Evolutionary conservation across 2,329 filamentous ascomycete species (phyloP).

Genomic region (Aspergillus costaricaensis): DNA sequence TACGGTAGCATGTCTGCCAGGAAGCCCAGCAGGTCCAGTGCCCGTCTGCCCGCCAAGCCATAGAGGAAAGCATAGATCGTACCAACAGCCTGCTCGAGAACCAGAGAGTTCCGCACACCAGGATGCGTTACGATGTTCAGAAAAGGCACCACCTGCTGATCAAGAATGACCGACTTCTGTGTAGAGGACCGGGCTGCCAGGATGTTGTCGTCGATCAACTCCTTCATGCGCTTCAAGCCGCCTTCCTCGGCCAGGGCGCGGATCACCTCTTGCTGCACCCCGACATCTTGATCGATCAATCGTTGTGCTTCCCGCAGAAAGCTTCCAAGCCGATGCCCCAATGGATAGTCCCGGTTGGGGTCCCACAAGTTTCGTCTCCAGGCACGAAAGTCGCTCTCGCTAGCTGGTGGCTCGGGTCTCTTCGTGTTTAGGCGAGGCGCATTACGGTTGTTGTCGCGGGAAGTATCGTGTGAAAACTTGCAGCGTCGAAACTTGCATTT

Average conservation of each 20-base stretch:
- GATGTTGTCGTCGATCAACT: constrained; percentile 19
- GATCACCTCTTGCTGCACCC: constrained; percentile 32
- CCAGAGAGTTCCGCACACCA: constrained; percentile 44
- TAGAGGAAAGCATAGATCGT: constrained; percentile 51
- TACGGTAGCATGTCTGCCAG: constrained; percentile 23
- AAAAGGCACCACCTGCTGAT: constrained; percentile 42
- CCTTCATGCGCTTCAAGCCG: constrained; percentile 32
- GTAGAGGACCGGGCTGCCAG: neutral
- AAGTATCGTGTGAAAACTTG: neutral
- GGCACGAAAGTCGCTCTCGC: neutral
- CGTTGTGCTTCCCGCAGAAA: constrained; percentile 30
- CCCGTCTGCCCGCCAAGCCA: constrained; percentile 42
- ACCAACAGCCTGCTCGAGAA: constrained; percentile 45
- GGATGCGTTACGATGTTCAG: constrained; percentile 45
- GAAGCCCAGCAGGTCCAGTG: constrained; percentile 37
- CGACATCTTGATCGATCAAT: constrained; percentile 27
- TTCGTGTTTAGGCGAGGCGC: neutral
- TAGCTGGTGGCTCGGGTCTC: neutral
- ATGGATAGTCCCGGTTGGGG: neutral
- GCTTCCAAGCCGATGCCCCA: constrained; percentile 2
- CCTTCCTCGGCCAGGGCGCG: constrained; percentile 30
- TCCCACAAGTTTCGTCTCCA: constrained; percentile 10
- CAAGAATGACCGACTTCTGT: constrained; percentile 21
- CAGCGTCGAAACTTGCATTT: neutral
- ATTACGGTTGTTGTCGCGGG: neutral